phyloP scores from a whole-genome alignment of 345 rosid genomes.

The Gossypium thurberi region DNA sequence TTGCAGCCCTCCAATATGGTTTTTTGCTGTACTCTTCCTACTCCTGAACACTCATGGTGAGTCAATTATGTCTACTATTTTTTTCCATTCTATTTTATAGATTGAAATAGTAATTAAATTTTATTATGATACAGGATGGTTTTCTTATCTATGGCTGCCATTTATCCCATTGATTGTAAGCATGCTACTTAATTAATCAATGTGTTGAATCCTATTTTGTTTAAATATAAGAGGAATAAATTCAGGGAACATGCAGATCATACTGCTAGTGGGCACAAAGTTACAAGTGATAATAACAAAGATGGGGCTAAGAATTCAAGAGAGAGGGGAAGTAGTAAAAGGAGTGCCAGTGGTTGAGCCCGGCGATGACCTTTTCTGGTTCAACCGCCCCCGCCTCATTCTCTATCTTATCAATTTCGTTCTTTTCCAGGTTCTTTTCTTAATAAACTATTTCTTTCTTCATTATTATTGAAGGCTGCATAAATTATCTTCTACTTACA shows the following conservation, averaged over 20 bases:
- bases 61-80: constrained; percentile 6
- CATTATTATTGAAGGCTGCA: not conserved
- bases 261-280: constrained; percentile 74
- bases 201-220: not conserved
- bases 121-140: constrained; percentile 50
- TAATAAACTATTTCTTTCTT: too few species aligned
- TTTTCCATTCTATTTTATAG: not conserved
- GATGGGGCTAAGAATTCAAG: constrained; percentile 68
- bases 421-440: constrained; percentile 63
- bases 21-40: constrained; percentile 64
- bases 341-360: constrained; percentile 89
- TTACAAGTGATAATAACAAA: constrained; percentile 88
- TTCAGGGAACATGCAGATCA: constrained; percentile 40
- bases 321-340: constrained; percentile 66
- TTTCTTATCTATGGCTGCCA: constrained; percentile 75
- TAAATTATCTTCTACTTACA: not conserved
- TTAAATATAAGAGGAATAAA: not conserved
- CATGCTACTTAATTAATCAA: not conserved
- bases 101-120: not conserved
- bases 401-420: constrained; percentile 81
- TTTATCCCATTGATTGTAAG: constrained; percentile 83
- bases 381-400: constrained; percentile 62
- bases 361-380: constrained; percentile 89
- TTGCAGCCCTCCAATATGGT: constrained; percentile 84
- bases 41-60: constrained; percentile 66